Percentiles rank a stretch among this genome's conserved stretches.
phyloP scores from a whole-genome alignment of 2,329 filamentous ascomycete species.

The Cryphonectria naterciae region DNA sequence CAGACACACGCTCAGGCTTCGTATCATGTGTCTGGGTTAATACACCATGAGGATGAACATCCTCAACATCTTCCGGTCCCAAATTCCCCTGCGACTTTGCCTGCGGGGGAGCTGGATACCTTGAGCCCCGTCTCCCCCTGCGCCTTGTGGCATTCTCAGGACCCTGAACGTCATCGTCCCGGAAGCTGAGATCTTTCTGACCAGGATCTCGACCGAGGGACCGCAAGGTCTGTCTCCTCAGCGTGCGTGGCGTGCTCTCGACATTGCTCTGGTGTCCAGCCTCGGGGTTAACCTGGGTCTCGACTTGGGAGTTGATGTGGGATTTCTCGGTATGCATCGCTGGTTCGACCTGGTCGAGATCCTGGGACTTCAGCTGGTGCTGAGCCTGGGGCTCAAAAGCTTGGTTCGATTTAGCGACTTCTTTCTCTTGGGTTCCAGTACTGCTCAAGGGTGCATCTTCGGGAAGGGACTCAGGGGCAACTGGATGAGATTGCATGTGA shows the following conservation, averaged over 20 bases:
- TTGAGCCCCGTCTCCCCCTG: background rate
- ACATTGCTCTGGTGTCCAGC: background rate
- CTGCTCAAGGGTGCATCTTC: too few species aligned
- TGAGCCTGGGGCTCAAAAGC: background rate
- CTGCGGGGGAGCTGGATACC: background rate
- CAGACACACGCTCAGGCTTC: background rate
- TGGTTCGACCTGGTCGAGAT: background rate
- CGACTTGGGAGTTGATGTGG: background rate
- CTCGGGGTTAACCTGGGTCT: background rate
- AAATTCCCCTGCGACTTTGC: background rate
- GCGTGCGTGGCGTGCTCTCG: background rate
- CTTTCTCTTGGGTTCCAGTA: background rate
- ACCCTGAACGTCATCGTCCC: background rate
- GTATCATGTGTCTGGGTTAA: background rate
- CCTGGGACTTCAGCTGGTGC: background rate
- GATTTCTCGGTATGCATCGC: background rate
- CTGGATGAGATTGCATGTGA: background rate
- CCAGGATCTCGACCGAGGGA: background rate
- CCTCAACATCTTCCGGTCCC: background rate
- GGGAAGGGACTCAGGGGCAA: background rate
- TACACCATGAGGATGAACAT: background rate
- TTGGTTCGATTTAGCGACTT: background rate
- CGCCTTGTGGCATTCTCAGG: background rate
- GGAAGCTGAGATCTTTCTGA: background rate
- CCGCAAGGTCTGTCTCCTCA: background rate